Conservation (phyloP, 768 basidiomycete genomes). For the Mycena pura region DNA sequence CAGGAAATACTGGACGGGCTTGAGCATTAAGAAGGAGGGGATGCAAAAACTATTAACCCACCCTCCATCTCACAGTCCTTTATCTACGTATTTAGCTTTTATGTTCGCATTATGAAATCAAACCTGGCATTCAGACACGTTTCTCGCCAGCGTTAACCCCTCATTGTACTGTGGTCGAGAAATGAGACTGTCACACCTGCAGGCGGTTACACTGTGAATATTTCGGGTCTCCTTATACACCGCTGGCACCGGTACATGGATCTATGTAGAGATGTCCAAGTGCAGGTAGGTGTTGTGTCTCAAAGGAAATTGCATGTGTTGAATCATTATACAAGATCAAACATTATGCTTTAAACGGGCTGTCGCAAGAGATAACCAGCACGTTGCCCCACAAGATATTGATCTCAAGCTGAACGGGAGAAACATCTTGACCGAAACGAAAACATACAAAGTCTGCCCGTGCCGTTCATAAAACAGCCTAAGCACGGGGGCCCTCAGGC, state of each 20-base stretch:
- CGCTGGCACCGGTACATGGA: too few relatives aligned
- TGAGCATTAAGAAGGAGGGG: not conserved
- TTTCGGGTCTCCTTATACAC: too few relatives aligned
- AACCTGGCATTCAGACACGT: not conserved
- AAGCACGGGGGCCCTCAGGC: not conserved
- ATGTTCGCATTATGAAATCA: not conserved
- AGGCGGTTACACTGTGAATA: too few relatives aligned
- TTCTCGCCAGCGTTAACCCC: too few relatives aligned
- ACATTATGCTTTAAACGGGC: not conserved
- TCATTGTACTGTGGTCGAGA: too few relatives aligned
- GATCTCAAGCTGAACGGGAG: not conserved
- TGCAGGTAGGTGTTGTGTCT: too few relatives aligned
- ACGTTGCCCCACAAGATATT: not conserved
- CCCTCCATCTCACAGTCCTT: not conserved
- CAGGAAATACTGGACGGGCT: not conserved
- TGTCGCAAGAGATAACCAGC: not conserved
- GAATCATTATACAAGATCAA: too few relatives aligned
- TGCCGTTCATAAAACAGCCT: not conserved
- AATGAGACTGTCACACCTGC: too few relatives aligned
- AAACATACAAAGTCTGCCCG: not conserved
- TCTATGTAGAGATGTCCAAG: too few relatives aligned
- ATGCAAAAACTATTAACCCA: not conserved
- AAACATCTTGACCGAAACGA: not conserved
- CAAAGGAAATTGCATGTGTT: too few relatives aligned
- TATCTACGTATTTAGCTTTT: not conserved